Conservation (phyloP, 257 asterid species). For the Solanum verrucosum region DNA sequence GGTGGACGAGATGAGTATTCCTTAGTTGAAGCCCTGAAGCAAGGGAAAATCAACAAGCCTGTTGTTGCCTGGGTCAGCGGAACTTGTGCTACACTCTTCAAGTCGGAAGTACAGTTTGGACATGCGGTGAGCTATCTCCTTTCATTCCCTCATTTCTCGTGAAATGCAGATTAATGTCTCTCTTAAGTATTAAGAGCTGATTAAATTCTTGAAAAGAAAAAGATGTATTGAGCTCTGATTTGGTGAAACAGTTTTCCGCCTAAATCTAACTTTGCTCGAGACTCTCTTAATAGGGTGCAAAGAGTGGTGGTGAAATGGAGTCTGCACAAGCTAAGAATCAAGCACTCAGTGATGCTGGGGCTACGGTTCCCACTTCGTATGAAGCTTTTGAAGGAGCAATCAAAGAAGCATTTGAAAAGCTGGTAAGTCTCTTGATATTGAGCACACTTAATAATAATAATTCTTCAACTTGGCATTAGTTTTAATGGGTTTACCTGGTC, state of each 20-base stretch:
- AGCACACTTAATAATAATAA: neutral
- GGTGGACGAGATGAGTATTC: conserved; percentile 99
- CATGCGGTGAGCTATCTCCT: conserved; percentile 74
- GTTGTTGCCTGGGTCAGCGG: conserved; percentile 99
- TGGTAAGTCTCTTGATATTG: conserved; percentile 31
- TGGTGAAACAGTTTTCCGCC: neutral
- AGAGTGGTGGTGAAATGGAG: conserved; percentile 99
- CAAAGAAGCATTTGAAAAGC: conserved; percentile 63
- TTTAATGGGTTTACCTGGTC: conserved; percentile 8
- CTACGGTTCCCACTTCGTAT: conserved; percentile 86
- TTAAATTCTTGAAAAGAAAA: neutral
- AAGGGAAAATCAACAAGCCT: conserved; percentile 90
- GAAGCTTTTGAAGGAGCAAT: conserved; percentile 87
- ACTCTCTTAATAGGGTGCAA: conserved; percentile 67
- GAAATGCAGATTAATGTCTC: neutral
- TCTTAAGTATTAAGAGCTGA: neutral
- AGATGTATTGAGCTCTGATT: neutral
- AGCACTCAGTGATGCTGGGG: conserved; percentile 94
- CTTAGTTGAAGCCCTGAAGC: conserved; percentile 92
- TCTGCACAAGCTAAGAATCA: conserved; percentile 98
- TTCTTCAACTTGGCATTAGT: neutral
- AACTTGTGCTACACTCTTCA: conserved; percentile 93
- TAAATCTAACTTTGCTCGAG: neutral
- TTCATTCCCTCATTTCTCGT: neutral
- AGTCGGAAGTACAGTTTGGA: conserved; percentile 98